Percentiles rank a stretch among this genome's conserved stretches.
Evolutionary conservation across 1,139 yeast species (phyloP).

Genomic region (Blastobotrys serpentis): DNA sequence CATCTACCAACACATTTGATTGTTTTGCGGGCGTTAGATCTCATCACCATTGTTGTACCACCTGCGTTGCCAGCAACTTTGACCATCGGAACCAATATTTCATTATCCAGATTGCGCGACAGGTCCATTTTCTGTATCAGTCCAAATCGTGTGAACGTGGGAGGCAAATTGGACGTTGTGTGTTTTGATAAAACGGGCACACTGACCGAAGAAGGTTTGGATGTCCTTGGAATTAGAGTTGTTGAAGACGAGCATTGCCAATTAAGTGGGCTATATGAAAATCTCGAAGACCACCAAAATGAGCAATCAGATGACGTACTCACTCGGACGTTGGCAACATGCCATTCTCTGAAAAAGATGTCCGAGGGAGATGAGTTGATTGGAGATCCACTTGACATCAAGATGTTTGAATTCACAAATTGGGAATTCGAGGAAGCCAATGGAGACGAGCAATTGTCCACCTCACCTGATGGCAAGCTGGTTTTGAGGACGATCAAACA

Average conservation of each 20-base stretch:
- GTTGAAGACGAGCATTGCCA: conserved; percentile 41
- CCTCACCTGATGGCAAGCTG: conserved; percentile 38
- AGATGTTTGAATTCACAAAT: conserved; percentile 86
- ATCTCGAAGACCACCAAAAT: conserved; percentile 8
- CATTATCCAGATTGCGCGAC: conserved; percentile 69
- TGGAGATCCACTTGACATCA: conserved; percentile 91
- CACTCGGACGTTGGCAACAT: conserved; percentile 62
- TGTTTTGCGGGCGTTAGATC: conserved; percentile 84
- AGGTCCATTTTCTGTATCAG: conserved; percentile 81
- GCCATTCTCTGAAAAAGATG: conserved; percentile 70
- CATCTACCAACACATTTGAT: conserved; percentile 69
- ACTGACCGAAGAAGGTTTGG: conserved; percentile 92
- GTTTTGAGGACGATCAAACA: conserved; percentile 61
- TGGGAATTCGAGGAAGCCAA: conserved; percentile 74
- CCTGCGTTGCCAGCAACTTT: conserved; percentile 98
- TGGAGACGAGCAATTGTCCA: conserved; percentile 41
- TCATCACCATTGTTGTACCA: conserved; percentile 94
- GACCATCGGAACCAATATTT: conserved; percentile 94
- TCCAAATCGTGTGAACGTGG: conserved; percentile 90
- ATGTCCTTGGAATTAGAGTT: conserved; percentile 82
- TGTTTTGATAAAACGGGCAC: conserved; percentile 98
- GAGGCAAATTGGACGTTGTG: conserved; percentile 86
- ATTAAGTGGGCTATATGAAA: conserved; percentile 38
- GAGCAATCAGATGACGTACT: conserved; percentile 22
- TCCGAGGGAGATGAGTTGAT: conserved; percentile 72